Evolutionary conservation across 208 protist genomes (phyloP).

Genomic region (Tritrichomonas foetus): DNA sequence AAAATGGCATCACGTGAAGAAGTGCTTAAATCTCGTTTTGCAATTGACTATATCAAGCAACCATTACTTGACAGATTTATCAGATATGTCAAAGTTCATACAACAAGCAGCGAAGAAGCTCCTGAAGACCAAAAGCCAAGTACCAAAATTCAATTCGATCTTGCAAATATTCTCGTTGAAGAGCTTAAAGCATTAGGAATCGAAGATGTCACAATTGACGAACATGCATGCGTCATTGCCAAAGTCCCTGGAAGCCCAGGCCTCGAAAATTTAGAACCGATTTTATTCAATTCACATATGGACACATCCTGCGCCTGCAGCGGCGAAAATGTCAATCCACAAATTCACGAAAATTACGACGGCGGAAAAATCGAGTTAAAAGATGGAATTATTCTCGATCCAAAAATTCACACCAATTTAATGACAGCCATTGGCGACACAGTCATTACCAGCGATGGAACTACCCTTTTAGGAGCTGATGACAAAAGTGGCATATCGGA

Average conservation of each 20-base stretch:
- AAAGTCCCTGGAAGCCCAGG: slow-evolving; percentile 4
- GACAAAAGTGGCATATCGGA: not conserved
- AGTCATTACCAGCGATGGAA: not conserved
- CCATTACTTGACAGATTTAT: not conserved
- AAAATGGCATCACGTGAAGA: not conserved
- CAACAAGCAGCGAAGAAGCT: not conserved
- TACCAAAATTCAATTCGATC: not conserved
- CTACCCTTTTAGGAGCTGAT: slow-evolving; percentile 15
- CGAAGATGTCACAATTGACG: not conserved
- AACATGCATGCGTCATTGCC: not conserved
- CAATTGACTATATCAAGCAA: not conserved
- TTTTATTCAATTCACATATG: not conserved
- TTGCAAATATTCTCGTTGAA: not conserved
- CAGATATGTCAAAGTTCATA: slow-evolving; percentile 8
- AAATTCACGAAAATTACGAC: not conserved
- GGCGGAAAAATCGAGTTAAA: not conserved
- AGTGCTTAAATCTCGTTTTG: not conserved
- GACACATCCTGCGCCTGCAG: not conserved
- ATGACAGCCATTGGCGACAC: not conserved
- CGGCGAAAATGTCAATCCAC: slow-evolving; percentile 15
- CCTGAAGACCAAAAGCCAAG: not conserved
- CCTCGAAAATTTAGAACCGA: not conserved
- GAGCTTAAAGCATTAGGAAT: not conserved
- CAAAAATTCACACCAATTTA: not conserved
- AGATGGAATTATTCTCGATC: not conserved